Base-by-base conservation (phyloP, 1,284 basidiomycete species). In the Melampsora americana region DNA sequence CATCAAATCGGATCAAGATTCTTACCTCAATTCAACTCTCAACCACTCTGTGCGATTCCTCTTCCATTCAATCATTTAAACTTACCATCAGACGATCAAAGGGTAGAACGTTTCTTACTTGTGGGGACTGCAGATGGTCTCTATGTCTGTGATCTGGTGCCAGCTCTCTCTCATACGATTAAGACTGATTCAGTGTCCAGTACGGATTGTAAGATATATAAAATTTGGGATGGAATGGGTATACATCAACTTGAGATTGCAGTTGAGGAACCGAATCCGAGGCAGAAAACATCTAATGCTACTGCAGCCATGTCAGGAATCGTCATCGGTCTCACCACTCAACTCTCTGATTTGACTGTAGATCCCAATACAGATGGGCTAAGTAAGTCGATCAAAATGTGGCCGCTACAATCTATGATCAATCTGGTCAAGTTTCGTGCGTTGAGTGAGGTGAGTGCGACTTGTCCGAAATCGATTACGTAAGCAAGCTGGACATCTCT, bases 351-450 rank as follows among this genome's bases (percentile, higher is more conserved):
- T 64, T 72, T 60, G 12, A 64, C 44, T 20, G 39, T n/a, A 3
- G 44, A 28, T n/a, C 12, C 23, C 35, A 60, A 44, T 28, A 60
- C 61, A 44, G 69, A 71, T 71, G 46, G 59, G 26, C 28, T 71
- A 20, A 65, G 60, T 12, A 72, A 72, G 44, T 65, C 70, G 20
- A 18, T 72, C 20, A 72, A 72, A 48, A 72, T 72, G 62, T 72
- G 70, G 70, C 70, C 70, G 11, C 61, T 72, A 16, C 62, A 64
- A 20, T 64, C 70, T n/a, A 72, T 72, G 61, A 66, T 72, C 23
- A 72, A 72, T 53, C 48, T 72, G 26, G 62, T 72, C 70, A 64
- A 72, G 62, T 72, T 72, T 65, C 70, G 70, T 53, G 70, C 70
- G 28, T 65, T 72, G 35, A 72, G 62, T 53, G 70, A 64, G 62